These are phyloP conservation scores for Bipolaris sorokiniana DNA, from an alignment of 2,329 filamentous ascomycete species.

Conservation along the genomic window DNA sequence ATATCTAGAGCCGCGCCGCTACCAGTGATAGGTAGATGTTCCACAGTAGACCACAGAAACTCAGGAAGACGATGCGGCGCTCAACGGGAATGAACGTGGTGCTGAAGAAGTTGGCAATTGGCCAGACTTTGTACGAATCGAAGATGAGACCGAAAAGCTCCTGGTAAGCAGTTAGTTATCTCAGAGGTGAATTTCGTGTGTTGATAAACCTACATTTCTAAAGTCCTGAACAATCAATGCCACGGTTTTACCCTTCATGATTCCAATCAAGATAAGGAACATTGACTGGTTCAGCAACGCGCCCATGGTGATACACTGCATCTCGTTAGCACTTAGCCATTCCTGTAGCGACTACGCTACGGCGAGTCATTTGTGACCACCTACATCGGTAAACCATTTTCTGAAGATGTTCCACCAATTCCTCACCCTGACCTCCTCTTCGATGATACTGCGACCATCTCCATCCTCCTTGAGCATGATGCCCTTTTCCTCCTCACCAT, in stretches of 20 bases:
- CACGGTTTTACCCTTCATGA: constrained; percentile 50
- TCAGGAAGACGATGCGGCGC: constrained; percentile 72
- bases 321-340: constrained; percentile 12
- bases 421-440: constrained; percentile 41
- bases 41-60: constrained; percentile 74
- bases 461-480: constrained; percentile 36
- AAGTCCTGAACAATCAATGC: constrained; percentile 43
- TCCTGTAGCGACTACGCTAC: neutral
- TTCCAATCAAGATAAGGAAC: constrained; percentile 67
- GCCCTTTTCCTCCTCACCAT: constrained; percentile 40
- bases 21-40: constrained; percentile 75
- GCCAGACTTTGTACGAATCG: constrained; percentile 77
- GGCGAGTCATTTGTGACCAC: neutral
- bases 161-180: constrained; percentile 19
- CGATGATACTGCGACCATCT: constrained; percentile 31
- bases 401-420: constrained; percentile 65
- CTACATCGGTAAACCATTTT: constrained; percentile 68
- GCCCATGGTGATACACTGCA: constrained; percentile 64
- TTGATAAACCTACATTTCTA: constrained; percentile 44
- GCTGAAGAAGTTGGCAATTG: constrained; percentile 72
- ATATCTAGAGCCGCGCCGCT: constrained; percentile 43
- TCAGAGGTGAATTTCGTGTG: constrained; percentile 20
- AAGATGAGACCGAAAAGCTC: constrained; percentile 45
- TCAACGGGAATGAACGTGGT: constrained; percentile 74
- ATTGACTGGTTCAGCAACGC: constrained; percentile 69